These are phyloP conservation scores for Tetrastigma voinierianum DNA, from an alignment of 164 flowering plant genomes.

Conservation along the genomic window DNA sequence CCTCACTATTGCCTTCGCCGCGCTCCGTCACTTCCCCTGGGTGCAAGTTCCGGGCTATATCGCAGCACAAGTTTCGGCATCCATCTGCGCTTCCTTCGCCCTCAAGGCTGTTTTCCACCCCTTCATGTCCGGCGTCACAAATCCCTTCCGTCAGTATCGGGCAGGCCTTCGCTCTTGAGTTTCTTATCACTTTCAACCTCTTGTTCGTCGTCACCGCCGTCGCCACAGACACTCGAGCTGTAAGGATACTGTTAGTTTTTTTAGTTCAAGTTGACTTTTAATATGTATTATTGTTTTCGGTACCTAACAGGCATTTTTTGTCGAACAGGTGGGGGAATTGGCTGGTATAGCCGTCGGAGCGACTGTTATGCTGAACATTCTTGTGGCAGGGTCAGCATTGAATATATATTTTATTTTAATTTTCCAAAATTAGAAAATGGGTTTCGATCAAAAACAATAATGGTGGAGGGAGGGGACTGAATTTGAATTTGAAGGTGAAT, in stretches of 20 bases:
- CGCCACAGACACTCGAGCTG: constrained; percentile 89
- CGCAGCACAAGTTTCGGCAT: constrained; percentile 69
- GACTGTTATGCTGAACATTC: constrained; percentile 83
- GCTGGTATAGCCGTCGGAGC: constrained; percentile 96
- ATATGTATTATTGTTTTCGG: no score
- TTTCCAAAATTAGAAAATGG: no score
- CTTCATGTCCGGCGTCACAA: constrained; percentile 67
- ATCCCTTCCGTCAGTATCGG: constrained; percentile 57
- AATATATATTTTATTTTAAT: no score
- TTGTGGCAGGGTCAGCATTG: constrained; percentile 79
- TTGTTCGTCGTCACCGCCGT: constrained; percentile 90
- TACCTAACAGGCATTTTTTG: neutral
- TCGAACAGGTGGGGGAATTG: constrained; percentile 75
- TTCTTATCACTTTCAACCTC: constrained; percentile 74
- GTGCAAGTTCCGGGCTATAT: constrained; percentile 81
- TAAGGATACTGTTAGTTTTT: constrained; percentile 14
- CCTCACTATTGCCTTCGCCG: constrained; percentile 76
- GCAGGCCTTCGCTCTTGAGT: constrained; percentile 81
- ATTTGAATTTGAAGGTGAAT: no score
- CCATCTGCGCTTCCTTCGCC: constrained; percentile 76
- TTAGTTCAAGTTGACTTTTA: no score
- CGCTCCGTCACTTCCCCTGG: constrained; percentile 86
- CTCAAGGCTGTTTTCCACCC: constrained; percentile 81
- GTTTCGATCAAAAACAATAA: no score
- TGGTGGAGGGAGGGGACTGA: no score